Evolutionary conservation across 768 basidiomycete genomes (phyloP).

Genomic region (Naganishia randhawae): DNA sequence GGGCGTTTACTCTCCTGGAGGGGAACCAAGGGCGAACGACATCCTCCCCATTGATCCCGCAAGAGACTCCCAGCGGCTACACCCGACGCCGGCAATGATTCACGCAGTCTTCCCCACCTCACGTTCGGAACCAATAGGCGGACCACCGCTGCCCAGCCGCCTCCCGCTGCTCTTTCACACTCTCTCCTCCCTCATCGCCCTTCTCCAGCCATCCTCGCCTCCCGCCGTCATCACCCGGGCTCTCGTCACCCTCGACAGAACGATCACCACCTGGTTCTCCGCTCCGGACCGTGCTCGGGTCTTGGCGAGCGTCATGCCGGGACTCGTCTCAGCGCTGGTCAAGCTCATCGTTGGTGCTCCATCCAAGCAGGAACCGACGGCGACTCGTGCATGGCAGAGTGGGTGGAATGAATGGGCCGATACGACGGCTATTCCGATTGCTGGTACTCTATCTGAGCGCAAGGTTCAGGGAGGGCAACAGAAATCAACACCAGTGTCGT

Average conservation of each 20-base stretch:
- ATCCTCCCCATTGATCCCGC: neutral
- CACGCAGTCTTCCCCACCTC: neutral
- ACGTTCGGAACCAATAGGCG: neutral
- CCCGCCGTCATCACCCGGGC: conserved; percentile 61
- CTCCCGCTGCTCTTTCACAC: conserved; percentile 79
- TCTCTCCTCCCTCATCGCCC: conserved; percentile 65
- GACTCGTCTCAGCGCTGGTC: conserved; percentile 71
- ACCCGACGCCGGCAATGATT: conserved; percentile 9
- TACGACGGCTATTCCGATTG: neutral
- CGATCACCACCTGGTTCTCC: conserved; percentile 57
- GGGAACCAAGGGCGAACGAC: neutral
- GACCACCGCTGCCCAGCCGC: conserved; percentile 46
- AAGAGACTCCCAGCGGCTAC: neutral
- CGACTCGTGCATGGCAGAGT: neutral
- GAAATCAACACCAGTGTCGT: neutral
- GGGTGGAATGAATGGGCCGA: neutral
- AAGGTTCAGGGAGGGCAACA: neutral
- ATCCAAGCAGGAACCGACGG: conserved; percentile 13
- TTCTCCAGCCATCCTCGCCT: conserved; percentile 55
- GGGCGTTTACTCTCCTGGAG: conserved; percentile 35
- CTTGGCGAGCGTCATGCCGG: conserved; percentile 65
- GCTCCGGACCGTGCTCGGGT: conserved; percentile 52
- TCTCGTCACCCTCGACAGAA: conserved; percentile 58
- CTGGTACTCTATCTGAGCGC: neutral
- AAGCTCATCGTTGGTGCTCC: conserved; percentile 62